phyloP scores from a whole-genome alignment of 176 grass and related monocot species.

The Bromus sterilis region DNA sequence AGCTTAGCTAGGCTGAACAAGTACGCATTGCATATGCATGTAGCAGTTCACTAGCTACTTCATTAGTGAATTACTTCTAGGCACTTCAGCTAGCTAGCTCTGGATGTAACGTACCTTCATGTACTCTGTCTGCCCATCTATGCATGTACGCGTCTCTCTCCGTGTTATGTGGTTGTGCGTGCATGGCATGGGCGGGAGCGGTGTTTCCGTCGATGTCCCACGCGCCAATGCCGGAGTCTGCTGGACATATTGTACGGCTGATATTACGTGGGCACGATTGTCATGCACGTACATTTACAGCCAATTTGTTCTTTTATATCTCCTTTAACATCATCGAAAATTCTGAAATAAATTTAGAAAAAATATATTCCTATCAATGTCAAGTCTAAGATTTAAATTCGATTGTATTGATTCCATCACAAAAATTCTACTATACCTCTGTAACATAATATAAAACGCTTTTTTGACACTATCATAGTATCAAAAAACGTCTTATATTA shows the following conservation, averaged over 20 bases:
- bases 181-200: neutral
- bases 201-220: neutral
- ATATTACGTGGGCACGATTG: neutral
- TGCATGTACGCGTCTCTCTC: neutral
- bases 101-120: neutral
- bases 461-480: too few species aligned
- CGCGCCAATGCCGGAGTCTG: neutral
- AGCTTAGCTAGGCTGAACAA: neutral
- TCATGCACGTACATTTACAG: neutral
- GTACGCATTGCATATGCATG: neutral
- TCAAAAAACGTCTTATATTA: too few species aligned
- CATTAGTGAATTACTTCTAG: neutral
- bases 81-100: neutral
- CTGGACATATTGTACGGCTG: neutral
- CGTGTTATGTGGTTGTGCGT: neutral
- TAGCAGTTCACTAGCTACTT: neutral
- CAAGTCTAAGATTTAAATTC: too few species aligned
- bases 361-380: too few species aligned
- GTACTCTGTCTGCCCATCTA: neutral
- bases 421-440: too few species aligned
- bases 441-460: too few species aligned
- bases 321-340: too few species aligned
- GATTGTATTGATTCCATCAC: too few species aligned
- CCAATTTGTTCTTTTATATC: too few species aligned
- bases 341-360: too few species aligned